A percentile compares a stretch with the other conserved stretches of the same genome.
Evolutionary conservation across 2,329 filamentous ascomycete genomes (phyloP).

Genomic region (Botrytis pseudocinerea): DNA sequence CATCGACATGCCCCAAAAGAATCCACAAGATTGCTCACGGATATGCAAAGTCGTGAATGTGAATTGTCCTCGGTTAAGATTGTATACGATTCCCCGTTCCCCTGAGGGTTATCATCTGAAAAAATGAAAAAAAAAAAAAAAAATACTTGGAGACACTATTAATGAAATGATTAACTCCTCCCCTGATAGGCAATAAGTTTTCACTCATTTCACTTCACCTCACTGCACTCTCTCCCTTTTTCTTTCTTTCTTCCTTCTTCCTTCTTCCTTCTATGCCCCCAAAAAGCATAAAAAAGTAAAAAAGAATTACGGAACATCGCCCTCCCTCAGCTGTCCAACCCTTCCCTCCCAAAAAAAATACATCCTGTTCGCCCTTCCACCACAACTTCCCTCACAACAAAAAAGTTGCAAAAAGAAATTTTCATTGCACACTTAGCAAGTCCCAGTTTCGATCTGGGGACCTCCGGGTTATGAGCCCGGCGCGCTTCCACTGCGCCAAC

Average conservation of each 20-base stretch:
- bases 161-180: not conserved
- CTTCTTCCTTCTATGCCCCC: not conserved
- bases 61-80: not conserved
- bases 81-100: not conserved
- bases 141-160: not conserved
- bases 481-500: conserved; percentile 43
- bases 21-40: not conserved
- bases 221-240: not conserved
- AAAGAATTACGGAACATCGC: not conserved
- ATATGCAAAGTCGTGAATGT: not conserved
- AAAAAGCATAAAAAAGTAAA: not conserved
- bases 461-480: conserved; percentile 45
- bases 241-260: not conserved
- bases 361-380: not conserved
- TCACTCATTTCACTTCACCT: not conserved
- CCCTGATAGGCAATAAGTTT: not conserved
- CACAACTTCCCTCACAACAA: not conserved
- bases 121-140: not conserved
- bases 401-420: not conserved
- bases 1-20: no score
- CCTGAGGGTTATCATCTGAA: not conserved
- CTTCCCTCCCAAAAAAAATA: no score
- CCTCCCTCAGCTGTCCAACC: no score
- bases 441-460: conserved; percentile 39
- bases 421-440: fast-evolving